Percentiles rank a stretch among this genome's conserved stretches.
Evolutionary conservation across 2,329 filamentous ascomycete species (phyloP).

Genomic region (Fusarium lyarnte): DNA sequence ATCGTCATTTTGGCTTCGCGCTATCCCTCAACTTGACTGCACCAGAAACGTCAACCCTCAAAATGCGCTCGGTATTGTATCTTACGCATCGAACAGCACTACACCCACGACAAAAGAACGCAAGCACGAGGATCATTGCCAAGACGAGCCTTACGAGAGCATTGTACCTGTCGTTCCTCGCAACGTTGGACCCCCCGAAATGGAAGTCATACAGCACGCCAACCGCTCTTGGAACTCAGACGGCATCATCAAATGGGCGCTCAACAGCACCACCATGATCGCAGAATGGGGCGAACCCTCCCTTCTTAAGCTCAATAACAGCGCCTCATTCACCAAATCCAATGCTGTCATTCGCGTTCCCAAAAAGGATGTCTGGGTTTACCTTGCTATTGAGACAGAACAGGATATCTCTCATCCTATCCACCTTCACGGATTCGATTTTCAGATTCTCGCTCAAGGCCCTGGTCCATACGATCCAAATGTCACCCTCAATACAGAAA

Average conservation of each 20-base stretch:
- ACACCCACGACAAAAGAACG: slow-evolving; percentile 25
- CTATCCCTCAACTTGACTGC: slow-evolving; percentile 56
- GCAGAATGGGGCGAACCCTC: slow-evolving; percentile 47
- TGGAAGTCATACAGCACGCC: slow-evolving; percentile 44
- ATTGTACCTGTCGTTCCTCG: slow-evolving; percentile 50
- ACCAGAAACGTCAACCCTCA: slow-evolving; percentile 51
- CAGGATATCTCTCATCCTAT: slow-evolving; percentile 47
- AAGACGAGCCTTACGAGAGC: slow-evolving; percentile 48
- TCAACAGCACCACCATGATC: slow-evolving; percentile 49
- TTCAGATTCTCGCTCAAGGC: slow-evolving; percentile 43
- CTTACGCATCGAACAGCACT: slow-evolving; percentile 47
- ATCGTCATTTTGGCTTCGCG: slow-evolving; percentile 61
- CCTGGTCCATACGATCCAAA: slow-evolving; percentile 36
- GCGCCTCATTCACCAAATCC: slow-evolving; percentile 33
- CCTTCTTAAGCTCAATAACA: slow-evolving; percentile 35
- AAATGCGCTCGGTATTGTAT: slow-evolving; percentile 61
- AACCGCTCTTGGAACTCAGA: slow-evolving; percentile 40
- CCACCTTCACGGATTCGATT: slow-evolving; percentile 52
- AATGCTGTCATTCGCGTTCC: slow-evolving; percentile 45
- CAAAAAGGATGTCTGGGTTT: slow-evolving; percentile 45
- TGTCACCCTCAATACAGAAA: slow-evolving; percentile 42
- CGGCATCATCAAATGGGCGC: slow-evolving; percentile 57
- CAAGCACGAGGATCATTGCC: slow-evolving; percentile 42
- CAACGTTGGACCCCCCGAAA: slow-evolving; percentile 44
- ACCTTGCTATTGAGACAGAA: slow-evolving; percentile 43